Base-by-base conservation (phyloP, 2,329 filamentous ascomycete genomes). In the Fusarium siculi region DNA sequence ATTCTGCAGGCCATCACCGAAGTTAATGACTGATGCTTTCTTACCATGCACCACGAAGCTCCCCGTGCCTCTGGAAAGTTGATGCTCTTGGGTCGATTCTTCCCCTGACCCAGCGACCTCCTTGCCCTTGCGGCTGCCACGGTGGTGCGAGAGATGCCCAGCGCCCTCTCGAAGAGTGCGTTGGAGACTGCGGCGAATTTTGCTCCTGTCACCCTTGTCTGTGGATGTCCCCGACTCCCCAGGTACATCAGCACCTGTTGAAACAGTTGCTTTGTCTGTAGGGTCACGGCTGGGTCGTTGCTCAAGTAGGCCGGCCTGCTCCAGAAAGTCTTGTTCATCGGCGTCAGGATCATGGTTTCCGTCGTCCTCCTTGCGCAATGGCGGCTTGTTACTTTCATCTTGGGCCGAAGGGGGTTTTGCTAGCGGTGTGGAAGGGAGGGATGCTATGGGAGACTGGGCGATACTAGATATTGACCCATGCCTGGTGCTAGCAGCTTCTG, bases 21-120 rank as follows among this genome's bases (percentile, higher is more conserved):
- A 97, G n/a, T 94, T 97, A 75, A 99, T 94, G 63, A 99, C 93
- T 2, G 95, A 97, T 6, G 96, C 96, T 82, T 99, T 98, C 85
- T 98, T 99, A 68, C 96, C 96, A 79, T 99, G 96, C 8, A 99
- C 92, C 8, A 96, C 97, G 81, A 99, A 99, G 77, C 94, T 97
- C 9, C 94, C 94, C 18, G 93, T 90, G 18, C 93, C 92, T 53
- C 96, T 91, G 11, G 93, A 87, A 18, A 99, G 86, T 16, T 93
- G 91, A 74, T 94, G 93, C 42, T 93, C 85, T 83, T 88, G 77
- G 71, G 81, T 73, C 70, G 79, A 66, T 77, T 87, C 82, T 23
- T 86, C 79, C 78, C 81, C 54, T 77, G 76, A 64, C 12, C 72
- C 76, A 7, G 68, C 67, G 5, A 75, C 63, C 55, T 97, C 94